Conservation (phyloP, 2,329 filamentous ascomycete species). For the Ophiostoma ips region DNA sequence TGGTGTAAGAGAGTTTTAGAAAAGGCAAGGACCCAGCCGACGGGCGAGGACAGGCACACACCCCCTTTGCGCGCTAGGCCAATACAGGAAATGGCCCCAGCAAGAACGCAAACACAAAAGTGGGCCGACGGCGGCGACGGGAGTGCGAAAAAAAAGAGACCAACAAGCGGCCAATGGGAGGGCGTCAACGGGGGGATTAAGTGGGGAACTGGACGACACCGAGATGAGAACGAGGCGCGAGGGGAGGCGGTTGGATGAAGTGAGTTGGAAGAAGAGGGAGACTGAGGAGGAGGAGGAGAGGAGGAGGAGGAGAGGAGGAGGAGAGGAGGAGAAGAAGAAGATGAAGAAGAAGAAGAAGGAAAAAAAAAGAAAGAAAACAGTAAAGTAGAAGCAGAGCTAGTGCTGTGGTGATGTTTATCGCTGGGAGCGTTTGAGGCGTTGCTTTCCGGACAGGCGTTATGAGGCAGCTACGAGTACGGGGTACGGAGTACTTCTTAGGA, state of each 20-base stretch:
- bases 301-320: background rate
- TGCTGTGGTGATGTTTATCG: too few relatives aligned
- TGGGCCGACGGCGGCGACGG: conserved; percentile 1
- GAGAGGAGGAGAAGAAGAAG: background rate
- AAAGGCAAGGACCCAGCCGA: background rate
- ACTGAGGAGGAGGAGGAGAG: too few relatives aligned
- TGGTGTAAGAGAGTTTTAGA: conserved; percentile 11
- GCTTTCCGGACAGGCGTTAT: too few relatives aligned
- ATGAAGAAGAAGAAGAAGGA: too few relatives aligned
- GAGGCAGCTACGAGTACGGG: too few relatives aligned
- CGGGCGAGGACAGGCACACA: background rate
- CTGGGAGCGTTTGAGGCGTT: too few relatives aligned
- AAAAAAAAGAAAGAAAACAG: too few relatives aligned
- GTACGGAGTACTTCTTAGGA: too few relatives aligned
- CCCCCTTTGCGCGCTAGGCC: conserved; percentile 4
- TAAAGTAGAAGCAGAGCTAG: too few relatives aligned
- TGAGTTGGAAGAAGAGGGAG: too few relatives aligned
- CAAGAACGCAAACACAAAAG: conserved; percentile 3
- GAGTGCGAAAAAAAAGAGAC: background rate
- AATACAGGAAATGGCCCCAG: conserved; percentile 1
- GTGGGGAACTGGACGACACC: background rate
- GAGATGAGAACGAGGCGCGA: background rate
- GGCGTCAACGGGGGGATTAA: background rate
- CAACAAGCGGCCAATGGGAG: background rate
- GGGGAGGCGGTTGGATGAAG: background rate